phyloP scores from a whole-genome alignment of 2,329 filamentous ascomycete species.

The Emericellopsis cladophorae region DNA sequence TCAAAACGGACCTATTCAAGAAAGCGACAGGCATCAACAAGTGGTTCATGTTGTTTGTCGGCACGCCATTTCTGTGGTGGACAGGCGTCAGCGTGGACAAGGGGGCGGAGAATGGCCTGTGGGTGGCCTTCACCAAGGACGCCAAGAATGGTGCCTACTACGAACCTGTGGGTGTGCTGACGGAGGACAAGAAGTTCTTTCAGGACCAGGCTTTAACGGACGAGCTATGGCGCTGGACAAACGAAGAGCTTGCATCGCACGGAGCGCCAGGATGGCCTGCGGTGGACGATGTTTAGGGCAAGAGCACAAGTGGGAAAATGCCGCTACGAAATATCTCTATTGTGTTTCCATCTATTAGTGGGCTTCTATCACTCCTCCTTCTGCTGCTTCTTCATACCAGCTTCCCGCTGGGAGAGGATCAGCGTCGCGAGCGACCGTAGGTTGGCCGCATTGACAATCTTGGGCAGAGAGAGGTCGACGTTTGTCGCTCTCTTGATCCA shows the following conservation, averaged over 20 bases:
- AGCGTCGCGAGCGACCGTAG: background rate
- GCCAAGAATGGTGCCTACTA: slow-evolving; percentile 14
- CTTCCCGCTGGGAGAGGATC: no score
- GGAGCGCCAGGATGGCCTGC: no score
- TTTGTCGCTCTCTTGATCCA: slow-evolving; percentile 10
- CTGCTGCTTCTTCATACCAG: no score
- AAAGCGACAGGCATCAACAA: background rate
- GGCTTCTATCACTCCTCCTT: no score
- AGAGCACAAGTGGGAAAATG: no score
- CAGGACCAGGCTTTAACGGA: background rate
- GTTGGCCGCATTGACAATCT: background rate
- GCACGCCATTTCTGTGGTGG: background rate
- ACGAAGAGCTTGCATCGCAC: background rate
- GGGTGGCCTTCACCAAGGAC: slow-evolving; percentile 4
- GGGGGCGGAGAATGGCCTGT: background rate
- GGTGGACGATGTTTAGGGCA: no score
- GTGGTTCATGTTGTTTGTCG: background rate
- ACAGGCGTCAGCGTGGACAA: background rate
- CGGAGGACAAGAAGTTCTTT: background rate
- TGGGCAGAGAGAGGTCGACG: slow-evolving; percentile 1
- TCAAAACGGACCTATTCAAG: slow-evolving; percentile 14
- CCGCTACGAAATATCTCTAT: no score
- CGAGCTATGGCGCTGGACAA: slow-evolving; percentile 1
- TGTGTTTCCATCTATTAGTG: no score
- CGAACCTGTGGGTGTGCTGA: slow-evolving; percentile 1